Conservation (phyloP, 495 filamentous ascomycete species). For the Neurospora discreta region DNA sequence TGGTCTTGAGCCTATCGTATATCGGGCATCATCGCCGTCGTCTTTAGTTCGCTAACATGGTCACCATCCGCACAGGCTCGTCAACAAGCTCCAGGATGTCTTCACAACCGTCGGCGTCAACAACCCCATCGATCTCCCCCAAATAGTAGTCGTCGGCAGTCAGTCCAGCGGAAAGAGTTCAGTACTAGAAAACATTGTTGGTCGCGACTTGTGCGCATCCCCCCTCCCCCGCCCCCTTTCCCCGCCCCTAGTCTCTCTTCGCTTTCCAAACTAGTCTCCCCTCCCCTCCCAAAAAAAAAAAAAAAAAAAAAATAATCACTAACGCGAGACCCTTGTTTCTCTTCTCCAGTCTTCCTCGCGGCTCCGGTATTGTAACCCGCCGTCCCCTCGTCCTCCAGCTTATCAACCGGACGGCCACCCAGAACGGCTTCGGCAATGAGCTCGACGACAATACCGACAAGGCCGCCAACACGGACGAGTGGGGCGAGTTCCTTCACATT, state of each 20-base stretch:
- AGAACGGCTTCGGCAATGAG: conserved; percentile 73
- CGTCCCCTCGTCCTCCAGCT: conserved; percentile 95
- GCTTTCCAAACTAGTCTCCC: not conserved
- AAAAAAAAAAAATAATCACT: too few relatives aligned
- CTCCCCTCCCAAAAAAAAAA: not conserved
- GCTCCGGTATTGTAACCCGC: conserved; percentile 94
- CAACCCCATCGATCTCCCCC: conserved; percentile 98
- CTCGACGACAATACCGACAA: conserved; percentile 56
- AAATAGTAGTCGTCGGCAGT: conserved; percentile 97
- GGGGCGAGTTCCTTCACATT: conserved; percentile 98
- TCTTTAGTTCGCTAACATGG: conserved; percentile 16
- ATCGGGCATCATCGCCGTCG: conserved; percentile 8
- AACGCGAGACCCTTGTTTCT: conserved; percentile 1
- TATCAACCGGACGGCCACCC: conserved; percentile 62
- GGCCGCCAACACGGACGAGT: conserved; percentile 86
- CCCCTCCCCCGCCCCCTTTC: conserved; percentile 2
- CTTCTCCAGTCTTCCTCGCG: conserved; percentile 73
- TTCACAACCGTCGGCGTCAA: conserved; percentile 97
- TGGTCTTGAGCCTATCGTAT: not conserved
- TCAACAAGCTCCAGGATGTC: conserved; percentile 99
- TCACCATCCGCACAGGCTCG: conserved; percentile 49
- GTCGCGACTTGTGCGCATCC: conserved; percentile 82
- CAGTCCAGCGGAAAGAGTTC: conserved; percentile 99
- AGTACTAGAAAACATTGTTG: conserved; percentile 99
- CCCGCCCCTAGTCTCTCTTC: conserved; percentile 3